Evolutionary conservation across 306 rosid species (phyloP).

Genomic region (Rubus idaeus): DNA sequence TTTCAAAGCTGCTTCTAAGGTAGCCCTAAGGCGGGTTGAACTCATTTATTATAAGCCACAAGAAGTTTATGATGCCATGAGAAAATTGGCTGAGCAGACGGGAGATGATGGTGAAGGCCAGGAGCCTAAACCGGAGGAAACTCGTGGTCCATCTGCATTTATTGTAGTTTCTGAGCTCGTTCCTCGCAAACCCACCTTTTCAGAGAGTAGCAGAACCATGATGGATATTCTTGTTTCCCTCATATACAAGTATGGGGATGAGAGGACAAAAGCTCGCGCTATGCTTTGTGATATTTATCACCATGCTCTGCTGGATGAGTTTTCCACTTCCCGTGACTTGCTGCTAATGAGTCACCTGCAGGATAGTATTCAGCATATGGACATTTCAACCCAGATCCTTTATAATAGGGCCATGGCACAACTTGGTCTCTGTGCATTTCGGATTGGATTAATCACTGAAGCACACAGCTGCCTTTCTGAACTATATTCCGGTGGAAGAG

Average conservation of each 20-base stretch:
- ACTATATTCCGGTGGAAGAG: conserved; percentile 97
- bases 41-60: conserved; percentile 89
- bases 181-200: conserved; percentile 80
- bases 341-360: conserved; percentile 97
- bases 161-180: conserved; percentile 75
- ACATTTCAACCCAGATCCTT: conserved; percentile 90
- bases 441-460: conserved; percentile 72
- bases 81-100: conserved; percentile 70
- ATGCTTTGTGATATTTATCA: conserved; percentile 99
- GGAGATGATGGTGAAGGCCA: conserved; percentile 51
- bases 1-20: conserved; percentile 77
- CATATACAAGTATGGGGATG: conserved; percentile 84
- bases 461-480: conserved; percentile 91
- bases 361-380: conserved; percentile 85
- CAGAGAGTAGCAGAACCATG: conserved; percentile 71
- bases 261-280: conserved; percentile 92
- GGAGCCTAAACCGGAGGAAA: conserved; percentile 56
- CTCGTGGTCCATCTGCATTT: conserved; percentile 72
- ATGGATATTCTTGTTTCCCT: conserved; percentile 82
- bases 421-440: conserved; percentile 90
- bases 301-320: conserved; percentile 85
- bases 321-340: conserved; percentile 79
- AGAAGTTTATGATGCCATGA: conserved; percentile 95
- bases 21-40: conserved; percentile 80
- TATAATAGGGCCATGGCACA: conserved; percentile 95